Evolutionary conservation across 331 rosid species (phyloP).

Genomic region (Arachis monticola): DNA sequence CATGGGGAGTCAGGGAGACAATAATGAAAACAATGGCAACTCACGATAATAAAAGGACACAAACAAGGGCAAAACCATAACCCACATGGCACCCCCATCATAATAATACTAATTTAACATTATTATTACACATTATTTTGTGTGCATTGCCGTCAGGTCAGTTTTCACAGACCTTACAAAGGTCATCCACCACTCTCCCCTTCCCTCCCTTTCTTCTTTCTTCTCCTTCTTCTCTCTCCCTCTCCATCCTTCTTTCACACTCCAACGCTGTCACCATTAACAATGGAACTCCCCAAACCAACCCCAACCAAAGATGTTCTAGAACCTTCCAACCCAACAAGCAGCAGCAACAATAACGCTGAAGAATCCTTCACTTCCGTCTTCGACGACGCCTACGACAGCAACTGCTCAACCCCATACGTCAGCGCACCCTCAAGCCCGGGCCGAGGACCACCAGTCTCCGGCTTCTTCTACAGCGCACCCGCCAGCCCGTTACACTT

Average conservation of each 20-base stretch:
- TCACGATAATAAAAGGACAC: not conserved
- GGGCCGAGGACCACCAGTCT: slow-evolving; percentile 52
- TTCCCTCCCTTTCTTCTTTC: not conserved
- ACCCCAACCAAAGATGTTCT: no score
- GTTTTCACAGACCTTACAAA: not conserved
- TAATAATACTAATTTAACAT: not conserved
- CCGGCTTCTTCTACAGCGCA: slow-evolving; percentile 88
- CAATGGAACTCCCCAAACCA: slow-evolving; percentile 69
- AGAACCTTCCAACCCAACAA: slow-evolving; percentile 29
- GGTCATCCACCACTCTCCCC: not conserved
- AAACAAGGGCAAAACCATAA: slow-evolving; percentile 27
- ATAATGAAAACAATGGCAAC: slow-evolving; percentile 41
- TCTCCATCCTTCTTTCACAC: not conserved
- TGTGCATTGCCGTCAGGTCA: slow-evolving; percentile 22
- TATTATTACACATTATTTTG: slow-evolving; percentile 35
- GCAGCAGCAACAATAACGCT: slow-evolving; percentile 33
- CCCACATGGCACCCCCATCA: not conserved
- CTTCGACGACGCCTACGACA: slow-evolving; percentile 70
- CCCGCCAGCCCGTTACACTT: slow-evolving; percentile 98
- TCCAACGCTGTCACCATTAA: slow-evolving; percentile 9
- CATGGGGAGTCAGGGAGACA: no score
- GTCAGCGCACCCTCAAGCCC: slow-evolving; percentile 97
- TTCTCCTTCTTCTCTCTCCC: not conserved
- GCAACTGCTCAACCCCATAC: slow-evolving; percentile 89
- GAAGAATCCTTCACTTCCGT: slow-evolving; percentile 28